A percentile compares a stretch with the other conserved stretches of the same genome.
These are phyloP conservation scores for Penicillium lividum DNA, from an alignment of 495 filamentous ascomycete species.

Conservation along the genomic window DNA sequence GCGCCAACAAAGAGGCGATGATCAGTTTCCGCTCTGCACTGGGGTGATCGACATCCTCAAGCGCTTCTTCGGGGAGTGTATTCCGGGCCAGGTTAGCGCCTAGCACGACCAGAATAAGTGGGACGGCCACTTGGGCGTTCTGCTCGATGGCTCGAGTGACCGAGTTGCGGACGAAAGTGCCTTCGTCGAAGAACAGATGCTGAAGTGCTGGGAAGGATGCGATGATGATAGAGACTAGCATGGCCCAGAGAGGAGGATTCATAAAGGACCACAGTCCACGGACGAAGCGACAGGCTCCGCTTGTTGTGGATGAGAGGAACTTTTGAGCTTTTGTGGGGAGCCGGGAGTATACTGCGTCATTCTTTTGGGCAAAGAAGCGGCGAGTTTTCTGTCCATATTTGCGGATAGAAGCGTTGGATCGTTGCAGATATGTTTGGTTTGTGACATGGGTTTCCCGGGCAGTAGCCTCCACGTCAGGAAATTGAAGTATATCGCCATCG, in stretches of 20 bases:
- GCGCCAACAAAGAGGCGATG: slow-evolving; percentile 78
- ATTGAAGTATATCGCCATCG: slow-evolving; percentile 42
- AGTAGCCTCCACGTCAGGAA: slow-evolving; percentile 43
- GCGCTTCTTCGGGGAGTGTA: slow-evolving; percentile 59
- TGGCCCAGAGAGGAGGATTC: slow-evolving; percentile 98
- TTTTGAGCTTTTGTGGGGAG: slow-evolving; percentile 64
- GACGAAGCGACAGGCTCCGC: slow-evolving; percentile 52
- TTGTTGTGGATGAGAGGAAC: slow-evolving; percentile 44
- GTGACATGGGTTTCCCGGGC: slow-evolving; percentile 19
- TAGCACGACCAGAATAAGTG: slow-evolving; percentile 93
- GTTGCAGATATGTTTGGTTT: slow-evolving; percentile 25
- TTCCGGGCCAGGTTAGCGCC: slow-evolving; percentile 87
- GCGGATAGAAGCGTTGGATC: slow-evolving; percentile 26
- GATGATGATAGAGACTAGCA: slow-evolving; percentile 84
- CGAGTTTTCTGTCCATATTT: slow-evolving; percentile 19
- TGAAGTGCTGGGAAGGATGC: slow-evolving; percentile 88
- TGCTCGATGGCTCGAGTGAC: slow-evolving; percentile 85
- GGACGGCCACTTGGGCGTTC: slow-evolving; percentile 88
- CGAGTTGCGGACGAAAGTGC: slow-evolving; percentile 89
- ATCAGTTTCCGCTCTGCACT: slow-evolving; percentile 77
- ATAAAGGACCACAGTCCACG: slow-evolving; percentile 84
- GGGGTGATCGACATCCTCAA: slow-evolving; percentile 58
- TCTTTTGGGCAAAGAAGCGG: slow-evolving; percentile 26
- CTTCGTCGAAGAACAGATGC: slow-evolving; percentile 80
- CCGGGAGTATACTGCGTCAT: slow-evolving; percentile 33